Evolutionary conservation across 495 filamentous ascomycete genomes (phyloP), one percentile per base, ranked within the genome.

Genomic region (Venustampulla echinocandica): DNA sequence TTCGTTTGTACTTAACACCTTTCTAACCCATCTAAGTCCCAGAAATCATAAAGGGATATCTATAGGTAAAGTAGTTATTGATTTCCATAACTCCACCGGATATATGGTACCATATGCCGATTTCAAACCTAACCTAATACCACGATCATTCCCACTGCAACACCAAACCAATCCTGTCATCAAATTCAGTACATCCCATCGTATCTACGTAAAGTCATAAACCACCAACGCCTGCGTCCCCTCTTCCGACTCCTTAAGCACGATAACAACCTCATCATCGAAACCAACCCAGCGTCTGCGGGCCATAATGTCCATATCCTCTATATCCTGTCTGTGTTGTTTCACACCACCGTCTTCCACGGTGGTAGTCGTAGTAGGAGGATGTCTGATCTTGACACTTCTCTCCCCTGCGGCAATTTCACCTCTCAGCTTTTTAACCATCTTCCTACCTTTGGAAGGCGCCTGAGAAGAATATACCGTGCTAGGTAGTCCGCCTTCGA

Each of bases 141-240:
- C n/a, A n/a, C n/a, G n/a, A n/a, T n/a, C n/a, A n/a, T n/a, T n/a
- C n/a, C n/a, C n/a, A n/a, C n/a, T n/a, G n/a, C n/a, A n/a, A n/a
- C n/a, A n/a, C n/a, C n/a, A n/a, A n/a, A n/a, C n/a, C n/a, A n/a
- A n/a, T n/a, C n/a, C n/a, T n/a, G n/a, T n/a, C n/a, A n/a, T n/a
- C n/a, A n/a, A n/a, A n/a, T n/a, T n/a, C n/a, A n/a, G n/a, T n/a
- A n/a, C n/a, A n/a, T n/a, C n/a, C n/a, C n/a, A n/a, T n/a, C n/a
- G n/a, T n/a, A n/a, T n/a, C 25, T 58, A 92, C 23, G 81, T 89
- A 61, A 98, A 98, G 66, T 98, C 89, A 63, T 96, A 96, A 49
- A 92, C 81, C 61, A 89, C 77, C 55, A 98, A 62, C 37, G 81
- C 76, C 56, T 90, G 85, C 18, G 71, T 69, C 18, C 85, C 84